Evolutionary conservation across 2,329 filamentous ascomycete species (phyloP).

Genomic region (Malbranchea zuffiana): DNA sequence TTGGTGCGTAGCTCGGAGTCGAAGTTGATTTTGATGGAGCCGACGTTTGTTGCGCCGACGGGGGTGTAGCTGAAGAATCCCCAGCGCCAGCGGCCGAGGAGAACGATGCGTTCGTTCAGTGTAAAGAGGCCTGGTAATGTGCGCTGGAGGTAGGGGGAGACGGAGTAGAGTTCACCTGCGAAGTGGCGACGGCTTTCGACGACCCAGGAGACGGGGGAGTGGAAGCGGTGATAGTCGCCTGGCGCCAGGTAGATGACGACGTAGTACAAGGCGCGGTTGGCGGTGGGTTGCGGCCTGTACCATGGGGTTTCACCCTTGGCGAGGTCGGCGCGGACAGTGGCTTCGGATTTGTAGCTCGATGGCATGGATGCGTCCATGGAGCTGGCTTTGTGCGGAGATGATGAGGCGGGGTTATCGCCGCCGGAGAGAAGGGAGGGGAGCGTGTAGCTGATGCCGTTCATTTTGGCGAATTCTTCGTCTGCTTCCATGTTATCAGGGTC

Average conservation of each 20-base stretch:
- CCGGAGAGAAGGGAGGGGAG: conserved; percentile 80
- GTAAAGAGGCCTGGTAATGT: conserved; percentile 91
- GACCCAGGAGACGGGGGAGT: conserved; percentile 91
- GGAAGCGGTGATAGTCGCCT: conserved; percentile 96
- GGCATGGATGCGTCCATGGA: conserved; percentile 62
- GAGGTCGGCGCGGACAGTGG: conserved; percentile 73
- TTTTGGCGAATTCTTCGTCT: conserved; percentile 82
- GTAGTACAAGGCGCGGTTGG: conserved; percentile 70
- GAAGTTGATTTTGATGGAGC: conserved; percentile 94
- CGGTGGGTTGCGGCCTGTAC: conserved; percentile 55
- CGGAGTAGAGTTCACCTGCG: conserved; percentile 87
- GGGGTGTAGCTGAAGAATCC: conserved; percentile 96
- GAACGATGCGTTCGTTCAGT: conserved; percentile 87
- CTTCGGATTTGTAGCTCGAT: conserved; percentile 60
- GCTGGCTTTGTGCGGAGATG: conserved; percentile 34
- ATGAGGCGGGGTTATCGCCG: conserved; percentile 19
- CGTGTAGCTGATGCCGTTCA: conserved; percentile 94
- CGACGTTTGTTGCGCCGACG: conserved; percentile 94
- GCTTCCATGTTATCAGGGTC: conserved; percentile 58
- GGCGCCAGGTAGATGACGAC: conserved; percentile 91
- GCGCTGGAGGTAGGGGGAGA: conserved; percentile 87
- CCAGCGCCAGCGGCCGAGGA: conserved; percentile 89
- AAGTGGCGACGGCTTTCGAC: conserved; percentile 93
- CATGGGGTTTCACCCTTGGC: conserved; percentile 58
- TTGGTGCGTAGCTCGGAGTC: conserved; percentile 90